phyloP scores from a whole-genome alignment of 805 yeast genomes.

The Hanseniaspora thailandica region DNA sequence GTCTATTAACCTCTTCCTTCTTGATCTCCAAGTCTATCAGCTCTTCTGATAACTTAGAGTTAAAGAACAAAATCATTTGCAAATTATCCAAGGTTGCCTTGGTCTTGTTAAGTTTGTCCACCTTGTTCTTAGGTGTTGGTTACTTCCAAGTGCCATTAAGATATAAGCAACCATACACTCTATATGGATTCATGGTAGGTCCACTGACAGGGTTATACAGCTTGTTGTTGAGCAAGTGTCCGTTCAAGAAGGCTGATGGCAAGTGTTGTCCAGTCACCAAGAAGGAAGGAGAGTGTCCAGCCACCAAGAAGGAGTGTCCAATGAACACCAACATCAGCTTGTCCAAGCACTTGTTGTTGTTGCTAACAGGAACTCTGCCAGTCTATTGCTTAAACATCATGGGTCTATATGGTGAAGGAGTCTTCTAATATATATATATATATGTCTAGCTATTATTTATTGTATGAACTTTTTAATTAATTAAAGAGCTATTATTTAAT shows the following conservation, averaged over 20 bases:
- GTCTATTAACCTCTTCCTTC: constrained; percentile 31
- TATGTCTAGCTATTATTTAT: background rate
- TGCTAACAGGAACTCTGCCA: constrained; percentile 17
- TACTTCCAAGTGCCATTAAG: constrained; percentile 43
- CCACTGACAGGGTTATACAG: constrained; percentile 12
- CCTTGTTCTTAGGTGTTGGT: constrained; percentile 44
- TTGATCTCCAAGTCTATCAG: constrained; percentile 25
- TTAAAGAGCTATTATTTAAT: no score
- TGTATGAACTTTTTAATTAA: background rate
- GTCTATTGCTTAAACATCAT: constrained; percentile 25
- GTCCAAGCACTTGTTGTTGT: constrained; percentile 17
- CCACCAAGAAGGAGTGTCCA: constrained; percentile 14
- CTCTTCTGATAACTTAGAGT: constrained; percentile 14
- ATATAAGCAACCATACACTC: constrained; percentile 60
- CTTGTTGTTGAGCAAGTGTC: background rate
- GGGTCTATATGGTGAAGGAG: constrained; percentile 29
- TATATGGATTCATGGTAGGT: constrained; percentile 39
- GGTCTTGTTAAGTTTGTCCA: constrained; percentile 37
- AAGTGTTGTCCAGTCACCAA: constrained; percentile 15
- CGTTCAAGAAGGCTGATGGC: background rate
- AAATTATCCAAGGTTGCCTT: constrained; percentile 24
- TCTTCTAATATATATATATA: constrained; percentile 14
- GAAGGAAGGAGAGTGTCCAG: constrained; percentile 18
- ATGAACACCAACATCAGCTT: background rate
- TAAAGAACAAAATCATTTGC: constrained; percentile 16